Evolutionary conservation across 2,329 filamentous ascomycete genomes (phyloP), one percentile per base, ranked within the genome.

Genomic region (Hymenoscyphus infarciens): DNA sequence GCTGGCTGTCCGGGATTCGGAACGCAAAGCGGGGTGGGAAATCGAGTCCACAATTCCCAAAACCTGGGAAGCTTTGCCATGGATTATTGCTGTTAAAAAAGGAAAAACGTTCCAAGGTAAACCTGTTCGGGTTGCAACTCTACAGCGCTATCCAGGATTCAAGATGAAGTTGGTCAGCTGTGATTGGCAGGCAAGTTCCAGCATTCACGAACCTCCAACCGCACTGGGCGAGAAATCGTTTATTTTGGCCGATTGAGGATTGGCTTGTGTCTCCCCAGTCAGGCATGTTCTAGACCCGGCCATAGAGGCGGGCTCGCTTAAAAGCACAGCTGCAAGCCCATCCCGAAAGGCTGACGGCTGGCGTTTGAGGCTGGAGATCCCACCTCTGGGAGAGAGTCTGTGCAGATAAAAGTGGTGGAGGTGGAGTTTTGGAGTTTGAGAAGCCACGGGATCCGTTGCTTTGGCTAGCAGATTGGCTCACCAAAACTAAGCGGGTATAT

Each of bases 161-260:
- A 52, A 52, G 45, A 52, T 22, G 45, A 25, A 13, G 11, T 25
- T 13, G 31, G 39, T 42, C 35, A 5, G 35, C n/a, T 22, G 19
- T 25, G 19, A 52, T 52, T 22, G 45, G 22, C 45, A 52, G 19
- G 45, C 45, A 52, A 56, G 22, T 58, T 42, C 31, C 55, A 31
- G 19, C 16, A 57, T 38, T 29, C 10, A 25, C 19, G 27, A 56
- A 31, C 22, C 27, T 52, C 15, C 45, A 22, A 19, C 53, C 53
- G 53, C 53, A 29, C 57, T 60, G 6, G 42, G 22, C 19, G 19
- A 52, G 35, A 49, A 56, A 59, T 68, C 66, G 66, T 67, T 56
- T 68, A 68, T 66, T 68, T 68, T 68, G 16, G 59, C 66, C 62
- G 33, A 63, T 61, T 67, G 59, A 38, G 58, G 66, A 27, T 52